Evolutionary conservation across 805 yeast species (phyloP), one percentile per base, ranked within the genome.

Genomic region (Cyberlindnera nakhonratchasimensis): DNA sequence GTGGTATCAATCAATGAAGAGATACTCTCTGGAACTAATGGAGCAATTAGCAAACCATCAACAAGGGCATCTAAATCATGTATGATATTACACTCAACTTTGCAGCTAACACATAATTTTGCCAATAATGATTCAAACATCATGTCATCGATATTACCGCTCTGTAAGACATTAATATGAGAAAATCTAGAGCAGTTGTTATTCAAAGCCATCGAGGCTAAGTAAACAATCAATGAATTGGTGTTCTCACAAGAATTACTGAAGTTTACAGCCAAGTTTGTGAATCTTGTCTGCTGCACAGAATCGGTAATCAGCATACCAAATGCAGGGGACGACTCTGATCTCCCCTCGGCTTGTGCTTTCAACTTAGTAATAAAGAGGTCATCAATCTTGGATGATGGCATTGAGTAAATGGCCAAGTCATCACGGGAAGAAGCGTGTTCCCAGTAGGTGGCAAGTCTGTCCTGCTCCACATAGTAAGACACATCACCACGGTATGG

Each of bases 401-500:
- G 37, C 37, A 51, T 28, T 10, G 52, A 51, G 19, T 46, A 55
- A 8, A 57, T 37, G 28, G 51, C 29, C n/a, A 57, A 36, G 32
- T 57, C 59, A 19, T 52, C 47, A 2, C 39, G 42, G 16, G 35
- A 31, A 45, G 64, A 90, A 20, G 95, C 89, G 22, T 93, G 91
- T 18, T 95, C 96, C 12, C 90, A 77, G 49, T 84, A 74, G 39
- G 74, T 65, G 56, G 80, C 86, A 45, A 87, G 75, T 58, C 75
- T 82, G 33, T 82, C 86, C 48, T 77, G 77, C 45, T 67, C 74
- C 12, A 85, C 81, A 34, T 69, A 67, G 10, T 76, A 67, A 16
- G 85, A 87, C 54, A 79, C 75, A 61, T 88, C 95, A 59, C 91
- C 96, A 52, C 87, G 82, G 64, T 86, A 89, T 56, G 81, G 63